A percentile compares a stretch with the other conserved stretches of the same genome.
Conservation (phyloP, 1,139 yeast species). For the Wickerhamomyces sp. region DNA sequence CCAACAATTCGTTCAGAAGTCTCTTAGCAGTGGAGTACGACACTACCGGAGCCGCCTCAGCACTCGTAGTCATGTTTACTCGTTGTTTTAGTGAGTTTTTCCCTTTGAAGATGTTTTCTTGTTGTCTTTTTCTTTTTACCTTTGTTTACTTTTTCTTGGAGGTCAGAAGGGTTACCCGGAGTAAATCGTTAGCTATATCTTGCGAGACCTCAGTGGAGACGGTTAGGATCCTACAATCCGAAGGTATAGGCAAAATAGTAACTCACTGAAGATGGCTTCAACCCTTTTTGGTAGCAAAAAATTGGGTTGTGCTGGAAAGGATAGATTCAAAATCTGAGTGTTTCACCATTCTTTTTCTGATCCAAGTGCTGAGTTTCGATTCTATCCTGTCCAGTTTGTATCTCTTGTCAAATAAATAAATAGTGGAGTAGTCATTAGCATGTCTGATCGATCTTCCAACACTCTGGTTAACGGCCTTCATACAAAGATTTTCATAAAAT, state of each 20-base stretch:
- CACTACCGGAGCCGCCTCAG: neutral
- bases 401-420: conserved; percentile 66
- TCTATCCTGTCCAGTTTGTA: conserved; percentile 46
- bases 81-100: neutral
- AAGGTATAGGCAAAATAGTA: too few species aligned
- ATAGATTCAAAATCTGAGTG: conserved; percentile 12
- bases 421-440: conserved; percentile 70
- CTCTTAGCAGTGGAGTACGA: conserved; percentile 28
- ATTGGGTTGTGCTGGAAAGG: conserved; percentile 11
- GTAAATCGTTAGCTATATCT: neutral
- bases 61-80: neutral
- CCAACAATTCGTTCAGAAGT: conserved; percentile 48
- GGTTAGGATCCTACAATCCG: too few species aligned
- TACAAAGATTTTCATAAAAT: conserved; percentile 80
- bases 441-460: conserved; percentile 92
- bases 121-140: neutral
- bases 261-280: too few species aligned
- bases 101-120: neutral
- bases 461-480: conserved; percentile 91
- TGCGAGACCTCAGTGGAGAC: too few species aligned
- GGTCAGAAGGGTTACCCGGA: neutral
- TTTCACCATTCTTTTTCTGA: conserved; percentile 38
- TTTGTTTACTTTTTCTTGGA: neutral
- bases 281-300: conserved; percentile 11
- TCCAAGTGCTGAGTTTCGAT: conserved; percentile 75